phyloP scores from a whole-genome alignment of 805 yeast genomes.

The Kodamaea laetipori region DNA sequence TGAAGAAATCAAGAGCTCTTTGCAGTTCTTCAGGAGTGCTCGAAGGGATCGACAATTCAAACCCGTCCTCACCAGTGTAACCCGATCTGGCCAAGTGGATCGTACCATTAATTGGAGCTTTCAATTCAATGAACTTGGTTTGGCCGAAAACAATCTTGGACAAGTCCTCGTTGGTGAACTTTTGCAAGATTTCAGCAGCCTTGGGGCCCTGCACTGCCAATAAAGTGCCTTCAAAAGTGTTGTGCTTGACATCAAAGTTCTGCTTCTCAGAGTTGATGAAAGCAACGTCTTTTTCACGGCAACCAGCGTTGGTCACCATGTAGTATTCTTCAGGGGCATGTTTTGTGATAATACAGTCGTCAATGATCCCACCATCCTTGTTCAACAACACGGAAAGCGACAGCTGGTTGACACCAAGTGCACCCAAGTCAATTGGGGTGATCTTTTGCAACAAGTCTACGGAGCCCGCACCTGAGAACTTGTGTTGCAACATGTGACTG shows the following conservation, averaged over 20 bases:
- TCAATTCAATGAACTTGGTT: constrained; percentile 41
- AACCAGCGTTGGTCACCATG: constrained; percentile 95
- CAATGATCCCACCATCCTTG: constrained; percentile 77
- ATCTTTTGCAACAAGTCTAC: constrained; percentile 68
- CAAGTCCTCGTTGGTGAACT: constrained; percentile 61
- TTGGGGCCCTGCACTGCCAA: constrained; percentile 93
- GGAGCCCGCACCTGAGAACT: constrained; percentile 67
- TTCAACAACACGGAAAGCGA: constrained; percentile 78
- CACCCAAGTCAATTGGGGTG: constrained; percentile 84
- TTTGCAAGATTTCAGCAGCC: constrained; percentile 67
- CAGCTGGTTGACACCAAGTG: constrained; percentile 57
- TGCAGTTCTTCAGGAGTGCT: constrained; percentile 38
- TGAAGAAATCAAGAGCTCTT: constrained; percentile 60
- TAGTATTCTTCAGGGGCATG: constrained; percentile 76
- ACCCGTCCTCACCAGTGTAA: constrained; percentile 98
- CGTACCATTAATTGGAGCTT: constrained; percentile 43
- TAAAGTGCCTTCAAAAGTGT: constrained; percentile 67
- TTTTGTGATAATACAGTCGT: constrained; percentile 90
- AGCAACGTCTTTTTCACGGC: constrained; percentile 75
- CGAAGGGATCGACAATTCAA: constrained; percentile 80
- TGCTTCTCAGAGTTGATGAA: constrained; percentile 60
- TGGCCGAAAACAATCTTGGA: constrained; percentile 73
- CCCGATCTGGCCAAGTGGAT: constrained; percentile 93
- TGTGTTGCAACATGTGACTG: constrained; percentile 96
- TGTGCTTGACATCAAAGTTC: constrained; percentile 41